Evolutionary conservation across 164 flowering plant species (phyloP).

Genomic region (Kingdonia uniflora): DNA sequence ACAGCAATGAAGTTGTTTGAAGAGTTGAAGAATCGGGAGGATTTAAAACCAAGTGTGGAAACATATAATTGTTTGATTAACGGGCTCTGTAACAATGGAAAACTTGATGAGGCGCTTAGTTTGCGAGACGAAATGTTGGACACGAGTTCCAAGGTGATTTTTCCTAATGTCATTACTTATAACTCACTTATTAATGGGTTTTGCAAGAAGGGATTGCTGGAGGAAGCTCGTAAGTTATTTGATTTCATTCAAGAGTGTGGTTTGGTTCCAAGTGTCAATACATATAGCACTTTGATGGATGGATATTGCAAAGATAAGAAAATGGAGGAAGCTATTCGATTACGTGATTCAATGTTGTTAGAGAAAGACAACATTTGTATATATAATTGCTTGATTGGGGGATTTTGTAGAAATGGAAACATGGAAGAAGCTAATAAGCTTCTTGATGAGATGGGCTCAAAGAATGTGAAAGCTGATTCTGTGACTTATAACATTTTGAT

Average conservation of each 20-base stretch:
- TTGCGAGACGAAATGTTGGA: slow-evolving; percentile 16
- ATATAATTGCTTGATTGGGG: slow-evolving; percentile 22
- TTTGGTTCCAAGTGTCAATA: slow-evolving; percentile 11
- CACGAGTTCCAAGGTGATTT: not conserved
- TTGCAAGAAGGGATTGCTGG: slow-evolving; percentile 20
- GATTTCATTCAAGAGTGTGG: slow-evolving; percentile 10
- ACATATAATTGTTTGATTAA: slow-evolving; percentile 24
- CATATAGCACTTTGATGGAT: slow-evolving; percentile 23
- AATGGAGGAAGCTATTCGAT: slow-evolving; percentile 14
- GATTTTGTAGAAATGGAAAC: slow-evolving; percentile 17
- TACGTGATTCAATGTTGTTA: slow-evolving; percentile 14
- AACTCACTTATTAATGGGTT: slow-evolving; percentile 20
- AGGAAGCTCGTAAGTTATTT: slow-evolving; percentile 16
- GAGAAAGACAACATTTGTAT: slow-evolving; percentile 15
- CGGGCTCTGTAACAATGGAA: slow-evolving; percentile 21
- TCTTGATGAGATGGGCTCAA: slow-evolving; percentile 21
- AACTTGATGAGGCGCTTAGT: slow-evolving; percentile 14
- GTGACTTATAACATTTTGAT: slow-evolving; percentile 23
- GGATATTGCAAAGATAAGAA: slow-evolving; percentile 20
- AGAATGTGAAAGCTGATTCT: slow-evolving; percentile 18
- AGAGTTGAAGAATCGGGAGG: slow-evolving; percentile 17
- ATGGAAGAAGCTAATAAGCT: slow-evolving; percentile 19
- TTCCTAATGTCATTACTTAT: slow-evolving; percentile 20
- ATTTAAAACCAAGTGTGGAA: slow-evolving; percentile 14
- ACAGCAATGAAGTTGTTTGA: slow-evolving; percentile 18